phyloP scores from a whole-genome alignment of 225 moss, liverwort and hornwort genomes.

The Bryum argenteum region DNA sequence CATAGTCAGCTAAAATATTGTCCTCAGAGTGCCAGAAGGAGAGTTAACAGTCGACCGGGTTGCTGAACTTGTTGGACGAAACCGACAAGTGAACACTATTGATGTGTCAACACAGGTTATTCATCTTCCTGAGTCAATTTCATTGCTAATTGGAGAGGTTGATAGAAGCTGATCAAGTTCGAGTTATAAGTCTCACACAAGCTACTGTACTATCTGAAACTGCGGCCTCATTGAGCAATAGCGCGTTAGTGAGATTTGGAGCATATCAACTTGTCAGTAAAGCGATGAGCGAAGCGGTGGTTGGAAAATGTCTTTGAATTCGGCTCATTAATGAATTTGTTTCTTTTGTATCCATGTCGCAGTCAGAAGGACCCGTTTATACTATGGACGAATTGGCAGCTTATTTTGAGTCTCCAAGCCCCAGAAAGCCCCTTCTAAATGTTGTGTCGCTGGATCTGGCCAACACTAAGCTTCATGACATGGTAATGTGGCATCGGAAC shows the following conservation, averaged over 20 bases:
- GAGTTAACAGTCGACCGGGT: slow-evolving; percentile 65
- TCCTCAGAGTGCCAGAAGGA: slow-evolving; percentile 66
- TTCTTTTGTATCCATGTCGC: slow-evolving; percentile 25
- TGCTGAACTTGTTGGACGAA: slow-evolving; percentile 65
- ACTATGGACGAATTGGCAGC: slow-evolving; percentile 70
- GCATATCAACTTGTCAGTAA: background rate
- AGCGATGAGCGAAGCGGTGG: background rate
- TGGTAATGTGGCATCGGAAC: slow-evolving; percentile 35
- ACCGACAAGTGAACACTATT: slow-evolving; percentile 71
- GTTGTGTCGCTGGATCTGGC: slow-evolving; percentile 74
- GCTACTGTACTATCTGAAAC: slow-evolving; percentile 4
- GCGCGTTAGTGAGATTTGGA: background rate
- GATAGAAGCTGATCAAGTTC: background rate
- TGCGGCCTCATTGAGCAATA: background rate
- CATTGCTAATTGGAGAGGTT: background rate
- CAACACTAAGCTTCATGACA: slow-evolving; percentile 58
- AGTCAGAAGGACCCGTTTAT: slow-evolving; percentile 74
- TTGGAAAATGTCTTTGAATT: background rate
- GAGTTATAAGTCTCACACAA: slow-evolving; percentile 7
- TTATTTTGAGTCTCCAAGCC: slow-evolving; percentile 64
- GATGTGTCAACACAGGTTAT: slow-evolving; percentile 76
- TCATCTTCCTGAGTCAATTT: slow-evolving; percentile 3
- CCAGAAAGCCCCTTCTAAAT: slow-evolving; percentile 72
- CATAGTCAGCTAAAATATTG: slow-evolving; percentile 12
- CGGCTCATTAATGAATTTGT: background rate